Evolutionary conservation across 75 land plant genomes (phyloP).

Genomic region (Cryptomeria japonica): DNA sequence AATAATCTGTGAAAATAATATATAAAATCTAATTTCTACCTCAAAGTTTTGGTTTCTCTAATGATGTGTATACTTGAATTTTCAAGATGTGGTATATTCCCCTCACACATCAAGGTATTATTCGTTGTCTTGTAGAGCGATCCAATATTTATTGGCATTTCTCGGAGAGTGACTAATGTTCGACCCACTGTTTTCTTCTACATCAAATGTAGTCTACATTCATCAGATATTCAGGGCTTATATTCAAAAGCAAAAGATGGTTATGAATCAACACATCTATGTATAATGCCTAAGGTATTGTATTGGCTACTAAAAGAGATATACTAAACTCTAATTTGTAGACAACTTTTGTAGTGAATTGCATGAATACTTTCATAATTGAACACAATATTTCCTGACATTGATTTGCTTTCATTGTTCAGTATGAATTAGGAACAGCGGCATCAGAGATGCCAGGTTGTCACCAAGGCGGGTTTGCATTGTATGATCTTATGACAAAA

Average conservation of each 20-base stretch:
- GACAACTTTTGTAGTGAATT: background rate
- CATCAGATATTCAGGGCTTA: conserved; percentile 54
- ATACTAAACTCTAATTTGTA: background rate
- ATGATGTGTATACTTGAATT: background rate
- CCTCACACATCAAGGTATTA: background rate
- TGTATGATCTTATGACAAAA: conserved; percentile 63
- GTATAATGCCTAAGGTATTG: conserved; percentile 59
- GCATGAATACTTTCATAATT: background rate
- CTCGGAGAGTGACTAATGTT: conserved; percentile 76
- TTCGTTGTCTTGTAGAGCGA: conserved; percentile 46
- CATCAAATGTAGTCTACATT: conserved; percentile 67
- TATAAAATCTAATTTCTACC: background rate
- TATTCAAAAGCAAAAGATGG: conserved; percentile 79
- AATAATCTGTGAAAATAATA: no score
- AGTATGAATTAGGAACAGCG: conserved; percentile 62
- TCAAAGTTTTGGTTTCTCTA: background rate
- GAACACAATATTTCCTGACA: background rate
- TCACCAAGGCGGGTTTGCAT: conserved; percentile 82
- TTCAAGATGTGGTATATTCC: background rate
- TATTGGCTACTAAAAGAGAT: background rate
- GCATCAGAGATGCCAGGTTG: conserved; percentile 92
- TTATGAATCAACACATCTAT: conserved; percentile 85
- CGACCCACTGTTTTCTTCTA: conserved; percentile 95
- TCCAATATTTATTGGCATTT: conserved; percentile 85
- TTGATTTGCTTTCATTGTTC: conserved; percentile 1